Base-by-base conservation (phyloP, 169 alveolate species). In the Besnoitia besnoiti region DNA sequence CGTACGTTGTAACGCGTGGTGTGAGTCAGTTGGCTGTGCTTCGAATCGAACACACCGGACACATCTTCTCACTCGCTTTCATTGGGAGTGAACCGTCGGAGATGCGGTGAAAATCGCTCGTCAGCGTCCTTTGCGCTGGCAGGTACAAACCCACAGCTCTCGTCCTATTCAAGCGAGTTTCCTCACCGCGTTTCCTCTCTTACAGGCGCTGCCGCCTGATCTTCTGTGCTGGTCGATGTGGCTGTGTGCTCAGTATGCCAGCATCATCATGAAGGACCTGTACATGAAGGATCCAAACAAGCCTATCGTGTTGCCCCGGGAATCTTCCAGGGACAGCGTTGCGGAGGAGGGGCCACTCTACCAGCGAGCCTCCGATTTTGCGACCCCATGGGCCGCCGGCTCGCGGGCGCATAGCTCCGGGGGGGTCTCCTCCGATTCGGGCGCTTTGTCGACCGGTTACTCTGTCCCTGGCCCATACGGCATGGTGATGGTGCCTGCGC, bases 261-360 rank as follows among this genome's bases (percentile, higher is more conserved):
- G 87, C 59, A 77, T 77, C 47, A 7, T 77, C 49, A 77, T 77
- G 87, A 77, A 77, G 87, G 87, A 77, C 37, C 40, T 42, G 59
- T 77, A 77, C 87, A 42, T 77, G 87, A 77, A 42, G 55, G 87
- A 77, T 39, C 87, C 87, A 27, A 42, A 37, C 50, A 77, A 77
- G 59, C 87, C 87, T 37, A 37, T 77, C 33, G 87, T 77, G 49
- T 44, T 77, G 40, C 61, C 87, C 7, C n/a, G 59, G 59, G 87
- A 42, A 21, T 37, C 87, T 12, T 37, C 87, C 37, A 42, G 59
- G 35, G 30, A 35, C 82, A 37, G 82, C 82, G 30, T 73, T 24
- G 82, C 24, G n/a, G 82, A 73, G 39, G 82, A 73, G 0, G 46
- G 67, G n/a, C 33, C n/a, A 55, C n/a, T n/a, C n/a, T 73, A 73